Conservation (phyloP, 768 basidiomycete species). For the Lactarius trivialis region DNA sequence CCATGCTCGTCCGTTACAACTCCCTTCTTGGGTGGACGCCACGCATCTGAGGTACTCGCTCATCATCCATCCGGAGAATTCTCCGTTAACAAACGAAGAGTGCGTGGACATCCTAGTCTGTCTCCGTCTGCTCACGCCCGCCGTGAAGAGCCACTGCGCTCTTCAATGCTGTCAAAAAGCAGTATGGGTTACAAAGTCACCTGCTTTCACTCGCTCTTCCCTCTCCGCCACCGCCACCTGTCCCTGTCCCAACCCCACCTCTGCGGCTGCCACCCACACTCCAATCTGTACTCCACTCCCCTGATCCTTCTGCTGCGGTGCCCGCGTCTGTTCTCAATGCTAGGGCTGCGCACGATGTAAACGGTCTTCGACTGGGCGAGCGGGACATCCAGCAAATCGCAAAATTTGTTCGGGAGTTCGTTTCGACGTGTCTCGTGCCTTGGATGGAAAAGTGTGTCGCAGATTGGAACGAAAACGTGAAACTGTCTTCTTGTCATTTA, state of each 20-base stretch:
- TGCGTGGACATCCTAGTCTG: conserved; percentile 34
- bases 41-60: conserved; percentile 66
- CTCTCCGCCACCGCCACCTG: conserved; percentile 54
- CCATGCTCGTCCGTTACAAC: conserved; percentile 57
- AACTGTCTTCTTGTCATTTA: conserved; percentile 20
- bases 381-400: conserved; percentile 69
- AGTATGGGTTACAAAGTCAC: conserved; percentile 72
- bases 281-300: conserved; percentile 25
- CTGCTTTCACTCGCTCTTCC: conserved; percentile 60
- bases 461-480: conserved; percentile 87
- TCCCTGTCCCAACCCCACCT: conserved; percentile 58
- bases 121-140: conserved; percentile 8
- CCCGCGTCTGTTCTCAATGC: conserved; percentile 29
- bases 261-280: conserved; percentile 57
- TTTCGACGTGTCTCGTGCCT: conserved; percentile 83
- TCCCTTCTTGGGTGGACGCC: conserved; percentile 78
- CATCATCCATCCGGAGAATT: conserved; percentile 67
- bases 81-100: conserved; percentile 73
- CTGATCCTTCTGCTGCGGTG: conserved; percentile 18
- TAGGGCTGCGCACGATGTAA: conserved; percentile 9
- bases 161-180: conserved; percentile 83
- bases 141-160: conserved; percentile 60
- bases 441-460: conserved; percentile 96
- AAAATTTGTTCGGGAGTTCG: conserved; percentile 79
- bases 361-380: conserved; percentile 50